Base-by-base conservation (phyloP, 345 rosid species). In the Citrus glauca region DNA sequence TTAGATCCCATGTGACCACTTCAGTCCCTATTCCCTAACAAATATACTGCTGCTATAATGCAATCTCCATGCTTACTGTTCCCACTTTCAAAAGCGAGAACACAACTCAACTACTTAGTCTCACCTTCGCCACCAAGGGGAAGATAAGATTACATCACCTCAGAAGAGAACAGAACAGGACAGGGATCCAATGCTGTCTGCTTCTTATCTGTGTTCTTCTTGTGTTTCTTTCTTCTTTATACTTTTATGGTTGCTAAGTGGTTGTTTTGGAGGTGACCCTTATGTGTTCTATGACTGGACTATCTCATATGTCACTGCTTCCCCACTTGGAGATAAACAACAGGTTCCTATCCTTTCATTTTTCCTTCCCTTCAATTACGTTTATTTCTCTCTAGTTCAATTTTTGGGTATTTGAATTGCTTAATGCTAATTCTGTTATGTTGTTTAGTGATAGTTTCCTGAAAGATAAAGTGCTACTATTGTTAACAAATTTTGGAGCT, bases 251-350 rank as follows among this genome's bases (percentile, higher is more conserved):
- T 79, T 81, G 78, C 65, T 71, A 32, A 57, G 74, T 66, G 75
- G 74, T 74, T 86, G 84, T 67, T 85, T 74, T 3, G 97, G 90
- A 45, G 90, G 72, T 28, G 98, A 93, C 79, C 98, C 98, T 77
- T 91, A 87, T 84, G 88, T 87, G 76, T 91, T 85, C 87, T 90
- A 79, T 77, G 97, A 94, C 69, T 94, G 98, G 98, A 93, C 94
- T 37, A 91, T 94, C 80, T 93, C 98, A 62, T 94, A 93, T 80
- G 80, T 90, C 79, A 63, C 89, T 20, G 84, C 84, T 72, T 89
- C 91, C 28, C 96, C 98, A 16, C 90, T 94, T 72, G 93, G 92
- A 30, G 80, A 72, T 72, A 92, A 90, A 66, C 97, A 93, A 59
- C 91, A 90, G 97, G 98, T 91, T 37, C 45, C 19, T 48, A 57